phyloP scores from a whole-genome alignment of 306 rosid genomes.

The Medicago lupulina region DNA sequence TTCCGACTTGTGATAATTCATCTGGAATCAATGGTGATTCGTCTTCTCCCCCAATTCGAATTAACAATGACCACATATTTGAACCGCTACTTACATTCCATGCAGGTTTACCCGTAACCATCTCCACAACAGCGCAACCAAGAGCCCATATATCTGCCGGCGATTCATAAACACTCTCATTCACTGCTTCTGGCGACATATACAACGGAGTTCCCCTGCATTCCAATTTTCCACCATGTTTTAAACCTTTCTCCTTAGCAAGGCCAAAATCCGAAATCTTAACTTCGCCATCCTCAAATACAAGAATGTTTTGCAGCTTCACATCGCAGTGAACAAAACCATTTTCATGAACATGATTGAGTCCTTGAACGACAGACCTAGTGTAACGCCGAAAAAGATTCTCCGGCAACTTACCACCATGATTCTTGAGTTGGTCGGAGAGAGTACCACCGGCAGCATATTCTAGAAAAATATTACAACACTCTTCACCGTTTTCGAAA shows the following conservation, averaged over 20 bases:
- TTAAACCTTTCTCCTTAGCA: constrained; percentile 48
- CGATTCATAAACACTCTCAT: constrained; percentile 58
- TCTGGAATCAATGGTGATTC: constrained; percentile 68
- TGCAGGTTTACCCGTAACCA: constrained; percentile 70
- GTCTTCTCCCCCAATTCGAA: constrained; percentile 66
- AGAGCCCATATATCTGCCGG: constrained; percentile 80
- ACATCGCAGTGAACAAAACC: constrained; percentile 90
- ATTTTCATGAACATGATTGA: constrained; percentile 52
- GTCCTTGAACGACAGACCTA: constrained; percentile 57
- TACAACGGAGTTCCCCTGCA: constrained; percentile 77
- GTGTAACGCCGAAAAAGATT: constrained; percentile 51
- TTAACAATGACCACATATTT: constrained; percentile 55
- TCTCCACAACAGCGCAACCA: constrained; percentile 77
- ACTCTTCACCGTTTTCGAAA: constrained; percentile 50
- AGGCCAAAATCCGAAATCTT: constrained; percentile 89
- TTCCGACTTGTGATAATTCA: constrained; percentile 65
- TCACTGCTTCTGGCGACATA: constrained; percentile 83
- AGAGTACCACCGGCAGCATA: constrained; percentile 72
- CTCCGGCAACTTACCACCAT: constrained; percentile 61
- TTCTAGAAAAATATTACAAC: constrained; percentile 68
- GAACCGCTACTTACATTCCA: constrained; percentile 48
- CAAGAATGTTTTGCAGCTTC: constrained; percentile 73
- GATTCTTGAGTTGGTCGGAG: constrained; percentile 52
- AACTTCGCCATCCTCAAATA: constrained; percentile 55
- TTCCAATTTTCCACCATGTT: constrained; percentile 34